Base-by-base conservation (phyloP, 768 basidiomycete genomes). In the Daedalea quercina region DNA sequence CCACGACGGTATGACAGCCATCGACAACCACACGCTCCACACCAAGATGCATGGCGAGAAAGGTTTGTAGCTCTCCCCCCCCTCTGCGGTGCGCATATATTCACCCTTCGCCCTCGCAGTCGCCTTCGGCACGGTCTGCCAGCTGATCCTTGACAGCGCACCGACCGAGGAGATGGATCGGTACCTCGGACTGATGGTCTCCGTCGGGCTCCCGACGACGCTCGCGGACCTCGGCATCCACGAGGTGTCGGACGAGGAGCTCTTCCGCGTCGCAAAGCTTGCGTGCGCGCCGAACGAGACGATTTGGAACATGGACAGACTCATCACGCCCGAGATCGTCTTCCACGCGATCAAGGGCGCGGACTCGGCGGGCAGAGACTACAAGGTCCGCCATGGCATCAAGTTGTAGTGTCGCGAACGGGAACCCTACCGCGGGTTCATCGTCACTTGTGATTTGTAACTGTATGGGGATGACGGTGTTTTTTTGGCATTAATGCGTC, bases 1-100 rank as follows among this genome's bases (percentile, higher is more conserved):
- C 47, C 66, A 67, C 56, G 59, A 67, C 44, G 66, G 66, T n/a
- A 57, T 67, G 55, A 67, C 66, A 1, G 61, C 61, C 15, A 64
- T 67, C 23, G 57, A 61, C n/a, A 54, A 59, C 24, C 43, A 60
- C 17, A 50, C 54, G 9, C 43, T 67, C 44, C 66, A 67, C 53
- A 49, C 51, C 19, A 55, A 62, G 20, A 57, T 67, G 46, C 66
- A 67, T 55, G 66, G 66, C 23, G 66, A 67, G 52, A 67, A 67
- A 53, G 64, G 64, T 58, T 19, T 8, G 56, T 47, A 2, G 9
- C 3, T 6, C 28, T 3, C 13, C 43, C 31, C 19, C 2, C 35
- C 23, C 3, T 9, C 31, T 28, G 17, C 53, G n/a, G n/a, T 17
- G 26, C 13, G 22, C 35, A 20, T 9, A 46, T 23, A 4, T 9